These are phyloP conservation scores for Epicoccum sorghinum DNA, from an alignment of 2,329 filamentous ascomycete genomes.

Conservation along the genomic window DNA sequence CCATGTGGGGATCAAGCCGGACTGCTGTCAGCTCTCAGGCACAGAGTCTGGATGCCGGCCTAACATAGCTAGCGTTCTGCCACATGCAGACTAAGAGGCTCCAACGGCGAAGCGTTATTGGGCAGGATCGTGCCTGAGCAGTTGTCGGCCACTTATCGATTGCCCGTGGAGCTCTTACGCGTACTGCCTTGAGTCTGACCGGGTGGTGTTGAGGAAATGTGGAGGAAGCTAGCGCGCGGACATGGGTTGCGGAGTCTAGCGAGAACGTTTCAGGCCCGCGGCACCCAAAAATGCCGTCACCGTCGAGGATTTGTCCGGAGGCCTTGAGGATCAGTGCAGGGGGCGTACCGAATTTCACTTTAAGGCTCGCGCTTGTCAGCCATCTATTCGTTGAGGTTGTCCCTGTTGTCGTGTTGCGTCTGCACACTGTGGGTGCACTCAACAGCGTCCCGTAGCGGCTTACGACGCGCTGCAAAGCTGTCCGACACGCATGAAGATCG, in stretches of 20 bases:
- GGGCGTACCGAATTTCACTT: not conserved
- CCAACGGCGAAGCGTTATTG: slow-evolving; percentile 27
- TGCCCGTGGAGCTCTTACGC: slow-evolving; percentile 38
- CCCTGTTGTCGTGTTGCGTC: not conserved
- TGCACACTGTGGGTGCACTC: not conserved
- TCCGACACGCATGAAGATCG: slow-evolving; percentile 20
- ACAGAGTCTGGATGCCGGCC: slow-evolving; percentile 15
- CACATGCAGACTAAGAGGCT: slow-evolving; percentile 15
- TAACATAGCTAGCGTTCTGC: slow-evolving; percentile 14
- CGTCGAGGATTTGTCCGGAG: not conserved
- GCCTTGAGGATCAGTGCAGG: not conserved
- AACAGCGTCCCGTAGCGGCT: slow-evolving; percentile 9
- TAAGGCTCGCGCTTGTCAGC: not conserved
- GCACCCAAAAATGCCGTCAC: slow-evolving; percentile 16
- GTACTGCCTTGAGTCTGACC: slow-evolving; percentile 33
- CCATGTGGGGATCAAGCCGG: slow-evolving; percentile 18
- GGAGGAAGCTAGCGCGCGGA: slow-evolving; percentile 29
- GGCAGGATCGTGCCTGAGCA: slow-evolving; percentile 15
- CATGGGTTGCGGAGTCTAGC: slow-evolving; percentile 25
- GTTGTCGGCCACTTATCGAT: slow-evolving; percentile 25
- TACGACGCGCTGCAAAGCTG: slow-evolving; percentile 17
- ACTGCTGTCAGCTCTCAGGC: slow-evolving; percentile 16
- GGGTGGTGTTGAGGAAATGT: slow-evolving; percentile 36
- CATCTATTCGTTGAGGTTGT: not conserved
- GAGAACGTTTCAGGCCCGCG: slow-evolving; percentile 31